Evolutionary conservation across 1,284 basidiomycete species (phyloP), one percentile per base, ranked within the genome.

Genomic region (Sanguinoderma infundibulare): DNA sequence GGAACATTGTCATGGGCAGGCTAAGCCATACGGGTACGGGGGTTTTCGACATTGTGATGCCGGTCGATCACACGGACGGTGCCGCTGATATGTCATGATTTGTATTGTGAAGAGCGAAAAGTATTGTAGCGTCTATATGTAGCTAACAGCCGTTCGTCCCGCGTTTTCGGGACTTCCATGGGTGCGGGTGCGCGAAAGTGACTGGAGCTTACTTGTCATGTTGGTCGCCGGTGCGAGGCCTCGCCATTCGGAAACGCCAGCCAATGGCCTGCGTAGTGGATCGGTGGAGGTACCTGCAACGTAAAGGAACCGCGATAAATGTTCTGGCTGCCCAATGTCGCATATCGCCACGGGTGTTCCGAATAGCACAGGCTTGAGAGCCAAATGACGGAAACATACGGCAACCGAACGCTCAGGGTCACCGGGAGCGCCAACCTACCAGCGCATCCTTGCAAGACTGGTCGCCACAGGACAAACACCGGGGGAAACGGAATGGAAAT

Each of bases 1-100:
- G 94, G 3, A 96, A 91, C 75, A 93, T 99, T 73, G 96, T 98
- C 34, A 75, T 98, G 66, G 96, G 96, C 54, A 84, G 90, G 69
- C 92, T 94, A 7, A 93, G 87, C 70, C 78, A 81, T 58, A 92
- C 89, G 39, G 96, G 96, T 8, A 98, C 96, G 34, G 96, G 95
- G 12, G 87, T 88, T 24, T 98, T 98, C 71, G 95, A 94, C 74
- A 83, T 94, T 46, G 83, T 91, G 60, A 85, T 88, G 81, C 80
- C 83, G 36, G 74, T 85, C 32, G 71, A 65, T 38, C 64, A 65
- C 51, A 55, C 56, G 59, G 54, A 38, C 9, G 20, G 36, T 22
- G 36, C 53, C 54, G 24, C 44, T 34, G 59, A 53, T 54, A 55
- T 66, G 57, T 63, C 59, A 60, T 62, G 34, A 47, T 53, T 40